Conservation (phyloP, 257 asterid genomes). For the Forsythia suspensa region DNA sequence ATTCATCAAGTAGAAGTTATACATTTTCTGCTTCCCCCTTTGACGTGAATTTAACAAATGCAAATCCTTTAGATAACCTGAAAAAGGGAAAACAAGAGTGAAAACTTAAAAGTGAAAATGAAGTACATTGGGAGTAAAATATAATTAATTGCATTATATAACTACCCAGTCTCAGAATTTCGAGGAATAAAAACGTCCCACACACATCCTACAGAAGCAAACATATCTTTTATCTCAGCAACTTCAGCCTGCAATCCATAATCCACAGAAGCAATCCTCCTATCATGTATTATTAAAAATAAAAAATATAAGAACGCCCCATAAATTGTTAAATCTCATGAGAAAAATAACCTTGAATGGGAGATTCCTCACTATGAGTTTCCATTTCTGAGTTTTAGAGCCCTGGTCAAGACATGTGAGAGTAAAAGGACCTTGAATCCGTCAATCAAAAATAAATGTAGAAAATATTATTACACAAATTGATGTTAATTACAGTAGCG, state of each 20-base stretch:
- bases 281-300: neutral
- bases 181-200: conserved; percentile 95
- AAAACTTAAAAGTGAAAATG: conserved; percentile 5
- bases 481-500: neutral
- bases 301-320: neutral
- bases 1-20: conserved; percentile 23
- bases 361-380: conserved; percentile 88
- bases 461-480: neutral
- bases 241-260: conserved; percentile 63
- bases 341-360: conserved; percentile 78
- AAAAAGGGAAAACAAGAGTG: conserved; percentile 24
- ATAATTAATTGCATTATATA: conserved; percentile 2
- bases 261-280: conserved; percentile 15
- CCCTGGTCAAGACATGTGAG: conserved; percentile 59
- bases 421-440: neutral
- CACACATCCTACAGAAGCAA: conserved; percentile 71
- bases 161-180: conserved; percentile 77
- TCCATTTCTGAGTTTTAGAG: conserved; percentile 89
- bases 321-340: neutral
- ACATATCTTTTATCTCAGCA: conserved; percentile 73
- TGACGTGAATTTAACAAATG: conserved; percentile 87
- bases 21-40: conserved; percentile 89
- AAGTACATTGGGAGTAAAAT: conserved; percentile 5
- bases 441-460: neutral
- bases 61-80: conserved; percentile 89